Evolutionary conservation across 2,329 filamentous ascomycete species (phyloP).

Genomic region (Coniella vitis): DNA sequence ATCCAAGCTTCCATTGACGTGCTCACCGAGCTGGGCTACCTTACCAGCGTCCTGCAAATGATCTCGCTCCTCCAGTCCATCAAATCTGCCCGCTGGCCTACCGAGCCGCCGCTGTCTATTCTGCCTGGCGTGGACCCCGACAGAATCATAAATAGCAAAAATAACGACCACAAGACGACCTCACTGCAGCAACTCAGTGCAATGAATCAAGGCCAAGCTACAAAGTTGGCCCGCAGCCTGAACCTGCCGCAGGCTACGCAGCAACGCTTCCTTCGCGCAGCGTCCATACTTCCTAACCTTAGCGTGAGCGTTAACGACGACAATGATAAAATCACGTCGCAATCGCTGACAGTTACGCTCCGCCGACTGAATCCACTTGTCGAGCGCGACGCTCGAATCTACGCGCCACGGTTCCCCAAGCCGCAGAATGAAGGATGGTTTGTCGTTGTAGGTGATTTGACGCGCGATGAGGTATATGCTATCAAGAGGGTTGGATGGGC

Average conservation of each 20-base stretch:
- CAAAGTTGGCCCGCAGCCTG: constrained; percentile 43
- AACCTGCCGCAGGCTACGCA: constrained; percentile 39
- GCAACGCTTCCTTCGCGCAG: constrained; percentile 48
- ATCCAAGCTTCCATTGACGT: constrained; percentile 93
- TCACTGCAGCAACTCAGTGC: constrained; percentile 37
- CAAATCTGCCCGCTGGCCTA: constrained; percentile 88
- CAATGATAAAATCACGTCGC: no score
- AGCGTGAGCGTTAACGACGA: constrained; percentile 51
- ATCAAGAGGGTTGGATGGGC: constrained; percentile 80
- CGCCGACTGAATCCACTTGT: constrained; percentile 59
- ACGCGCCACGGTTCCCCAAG: constrained; percentile 86
- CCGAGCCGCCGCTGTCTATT: constrained; percentile 71
- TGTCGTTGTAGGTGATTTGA: constrained; percentile 63
- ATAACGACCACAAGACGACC: constrained; percentile 1
- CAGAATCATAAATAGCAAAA: constrained; percentile 28
- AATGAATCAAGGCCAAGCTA: constrained; percentile 28
- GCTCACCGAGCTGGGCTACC: constrained; percentile 78
- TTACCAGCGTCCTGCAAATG: constrained; percentile 73
- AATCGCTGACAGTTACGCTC: constrained; percentile 57
- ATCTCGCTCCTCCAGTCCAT: constrained; percentile 83
- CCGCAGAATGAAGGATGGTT: constrained; percentile 94
- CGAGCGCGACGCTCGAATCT: constrained; percentile 67
- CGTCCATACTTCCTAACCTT: constrained; percentile 63
- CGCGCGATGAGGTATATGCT: constrained; percentile 70
- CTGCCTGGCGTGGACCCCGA: constrained; percentile 62